Conservation (phyloP, 1,284 basidiomycete species). For the Ceratobasidium sp. region DNA sequence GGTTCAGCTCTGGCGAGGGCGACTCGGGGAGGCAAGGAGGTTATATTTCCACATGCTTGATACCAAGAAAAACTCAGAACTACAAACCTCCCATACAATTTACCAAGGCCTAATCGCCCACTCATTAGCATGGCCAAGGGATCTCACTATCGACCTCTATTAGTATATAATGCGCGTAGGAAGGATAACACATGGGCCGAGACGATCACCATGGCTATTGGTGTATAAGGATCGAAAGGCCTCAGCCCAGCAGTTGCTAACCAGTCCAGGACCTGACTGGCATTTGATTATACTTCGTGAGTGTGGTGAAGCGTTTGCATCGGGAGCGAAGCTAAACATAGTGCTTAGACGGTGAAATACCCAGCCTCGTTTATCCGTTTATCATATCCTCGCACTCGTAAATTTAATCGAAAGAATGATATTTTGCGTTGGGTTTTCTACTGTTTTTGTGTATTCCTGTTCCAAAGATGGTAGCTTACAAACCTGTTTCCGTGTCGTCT, state of each 20-base stretch:
- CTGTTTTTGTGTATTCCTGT: slow-evolving; percentile 35
- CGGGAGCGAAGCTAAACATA: background rate
- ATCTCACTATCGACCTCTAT: too few species aligned
- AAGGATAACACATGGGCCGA: too few species aligned
- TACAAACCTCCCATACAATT: too few species aligned
- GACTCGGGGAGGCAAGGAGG: background rate
- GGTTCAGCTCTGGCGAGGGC: background rate
- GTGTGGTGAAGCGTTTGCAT: background rate
- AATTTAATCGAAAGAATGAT: background rate
- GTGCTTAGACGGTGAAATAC: background rate
- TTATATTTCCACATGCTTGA: background rate
- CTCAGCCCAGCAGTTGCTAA: too few species aligned
- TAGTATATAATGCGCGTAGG: too few species aligned
- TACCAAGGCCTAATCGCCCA: too few species aligned
- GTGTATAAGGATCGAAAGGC: too few species aligned
- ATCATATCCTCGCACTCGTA: background rate
- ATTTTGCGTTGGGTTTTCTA: slow-evolving; percentile 14
- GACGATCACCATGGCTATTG: too few species aligned
- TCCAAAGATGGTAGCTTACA: background rate
- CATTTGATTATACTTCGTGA: too few species aligned
- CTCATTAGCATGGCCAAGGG: too few species aligned
- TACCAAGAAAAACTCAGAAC: background rate
- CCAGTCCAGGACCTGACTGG: too few species aligned
- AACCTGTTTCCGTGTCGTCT: background rate
- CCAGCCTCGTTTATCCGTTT: background rate